phyloP scores from a whole-genome alignment of 495 filamentous ascomycete genomes.

The Podospora pseudopauciseta region DNA sequence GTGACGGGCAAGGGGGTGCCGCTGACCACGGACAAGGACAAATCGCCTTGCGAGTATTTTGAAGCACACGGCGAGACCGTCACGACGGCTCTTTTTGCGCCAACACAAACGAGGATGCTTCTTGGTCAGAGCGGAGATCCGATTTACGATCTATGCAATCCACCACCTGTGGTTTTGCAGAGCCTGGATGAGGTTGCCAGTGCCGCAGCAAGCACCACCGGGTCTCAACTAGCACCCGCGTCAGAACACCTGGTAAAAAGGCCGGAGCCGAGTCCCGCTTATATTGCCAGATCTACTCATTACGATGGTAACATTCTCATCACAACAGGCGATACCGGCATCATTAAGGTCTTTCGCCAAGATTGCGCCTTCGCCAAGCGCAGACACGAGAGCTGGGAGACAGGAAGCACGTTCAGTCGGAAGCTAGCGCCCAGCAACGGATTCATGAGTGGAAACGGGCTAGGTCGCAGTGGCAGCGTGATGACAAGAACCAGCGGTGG shows the following conservation, averaged over 20 bases:
- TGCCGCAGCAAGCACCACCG: slow-evolving; percentile 34
- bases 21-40: slow-evolving; percentile 66
- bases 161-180: slow-evolving; percentile 81
- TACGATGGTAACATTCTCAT: slow-evolving; percentile 87
- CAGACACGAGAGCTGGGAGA: slow-evolving; percentile 60
- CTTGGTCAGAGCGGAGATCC: slow-evolving; percentile 82
- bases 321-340: slow-evolving; percentile 80
- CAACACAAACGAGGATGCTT: slow-evolving; percentile 69
- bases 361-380: slow-evolving; percentile 73
- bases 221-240: slow-evolving; percentile 23
- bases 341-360: slow-evolving; percentile 91
- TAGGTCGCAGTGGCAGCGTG: slow-evolving; percentile 65
- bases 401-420: slow-evolving; percentile 72
- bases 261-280: slow-evolving; percentile 55
- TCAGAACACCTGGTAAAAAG: slow-evolving; percentile 29
- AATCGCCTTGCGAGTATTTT: slow-evolving; percentile 77
- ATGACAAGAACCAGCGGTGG: slow-evolving; percentile 53
- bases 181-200: slow-evolving; percentile 61
- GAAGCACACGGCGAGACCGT: slow-evolving; percentile 87
- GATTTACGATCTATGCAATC: slow-evolving; percentile 94
- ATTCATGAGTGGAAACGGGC: slow-evolving; percentile 33
- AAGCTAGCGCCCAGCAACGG: slow-evolving; percentile 51
- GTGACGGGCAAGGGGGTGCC: slow-evolving; percentile 46
- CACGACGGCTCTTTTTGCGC: slow-evolving; percentile 82
- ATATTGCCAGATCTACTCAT: slow-evolving; percentile 71